A percentile compares a stretch with the other conserved stretches of the same genome.
These are phyloP conservation scores for Piper betle DNA, from an alignment of 164 flowering plant species.

Conservation along the genomic window DNA sequence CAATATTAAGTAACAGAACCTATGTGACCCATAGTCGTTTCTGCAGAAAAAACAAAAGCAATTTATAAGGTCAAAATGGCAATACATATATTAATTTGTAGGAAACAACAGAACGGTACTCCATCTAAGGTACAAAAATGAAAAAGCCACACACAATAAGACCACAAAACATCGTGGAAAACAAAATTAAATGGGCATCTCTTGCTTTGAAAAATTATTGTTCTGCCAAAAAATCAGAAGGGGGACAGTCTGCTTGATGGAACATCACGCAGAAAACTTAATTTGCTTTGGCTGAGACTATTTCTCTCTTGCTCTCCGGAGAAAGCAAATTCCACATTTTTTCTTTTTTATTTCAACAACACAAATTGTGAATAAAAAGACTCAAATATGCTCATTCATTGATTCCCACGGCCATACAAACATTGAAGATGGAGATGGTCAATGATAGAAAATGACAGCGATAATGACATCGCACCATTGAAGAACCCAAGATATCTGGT, in stretches of 20 bases:
- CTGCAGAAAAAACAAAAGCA: slow-evolving; percentile 16
- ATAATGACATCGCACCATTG: background rate
- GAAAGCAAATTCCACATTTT: no score
- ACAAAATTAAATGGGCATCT: no score
- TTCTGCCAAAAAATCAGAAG: no score
- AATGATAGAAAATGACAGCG: background rate
- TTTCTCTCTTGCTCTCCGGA: background rate
- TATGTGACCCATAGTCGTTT: slow-evolving; percentile 16
- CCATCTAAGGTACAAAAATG: background rate
- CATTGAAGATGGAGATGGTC: background rate
- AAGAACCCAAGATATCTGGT: background rate
- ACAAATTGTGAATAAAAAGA: no score
- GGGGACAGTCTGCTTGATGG: background rate
- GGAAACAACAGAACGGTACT: no score
- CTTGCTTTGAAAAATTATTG: background rate
- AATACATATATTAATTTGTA: background rate
- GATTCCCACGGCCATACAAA: background rate
- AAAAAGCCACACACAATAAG: background rate
- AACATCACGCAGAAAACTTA: background rate
- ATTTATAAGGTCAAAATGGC: background rate
- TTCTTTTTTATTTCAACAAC: background rate
- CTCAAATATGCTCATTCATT: background rate
- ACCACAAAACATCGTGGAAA: background rate
- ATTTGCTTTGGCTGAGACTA: background rate
- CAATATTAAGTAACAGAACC: slow-evolving; percentile 16